Conservation (phyloP, 2,329 filamentous ascomycete species). For the Diaporthe vaccinii region DNA sequence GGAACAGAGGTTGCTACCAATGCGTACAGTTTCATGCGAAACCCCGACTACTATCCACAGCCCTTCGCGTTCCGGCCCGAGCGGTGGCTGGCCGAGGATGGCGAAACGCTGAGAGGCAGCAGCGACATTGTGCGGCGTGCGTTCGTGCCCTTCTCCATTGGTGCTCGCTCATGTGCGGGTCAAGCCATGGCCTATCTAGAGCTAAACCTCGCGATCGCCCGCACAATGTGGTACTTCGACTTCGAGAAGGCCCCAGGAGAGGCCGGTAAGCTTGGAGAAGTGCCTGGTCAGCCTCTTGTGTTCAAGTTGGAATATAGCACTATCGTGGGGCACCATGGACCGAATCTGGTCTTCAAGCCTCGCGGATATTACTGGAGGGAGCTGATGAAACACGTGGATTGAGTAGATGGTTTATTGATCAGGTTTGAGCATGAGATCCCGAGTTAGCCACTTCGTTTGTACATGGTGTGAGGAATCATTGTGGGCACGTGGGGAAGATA, state of each 20-base stretch:
- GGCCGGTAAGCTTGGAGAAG: not conserved
- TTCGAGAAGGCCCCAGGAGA: conserved; percentile 4
- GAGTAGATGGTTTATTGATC: not conserved
- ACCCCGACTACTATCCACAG: not conserved
- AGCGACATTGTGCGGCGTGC: not conserved
- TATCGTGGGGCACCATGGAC: conserved; percentile 13
- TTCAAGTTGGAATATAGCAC: conserved; percentile 10
- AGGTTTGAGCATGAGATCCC: no score
- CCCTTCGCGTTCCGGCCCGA: conserved; percentile 47
- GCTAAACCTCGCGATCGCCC: not conserved
- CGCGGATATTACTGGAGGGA: conserved; percentile 18
- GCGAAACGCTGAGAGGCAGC: not conserved
- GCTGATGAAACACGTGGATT: not conserved
- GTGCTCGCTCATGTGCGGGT: not conserved
- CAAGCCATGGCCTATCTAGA: conserved; percentile 17
- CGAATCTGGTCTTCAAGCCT: conserved; percentile 16
- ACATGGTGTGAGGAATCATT: no score
- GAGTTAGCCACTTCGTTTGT: no score
- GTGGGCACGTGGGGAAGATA: no score
- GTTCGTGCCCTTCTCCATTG: conserved; percentile 1
- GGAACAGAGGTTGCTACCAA: conserved; percentile 1
- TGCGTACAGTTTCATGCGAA: conserved; percentile 20
- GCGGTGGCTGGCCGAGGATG: conserved; percentile 49
- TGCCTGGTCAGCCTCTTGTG: not conserved
- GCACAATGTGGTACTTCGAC: conserved; percentile 20